These are phyloP conservation scores for Paraconiothyrium sp. DNA, from an alignment of 2,329 filamentous ascomycete genomes.

Conservation along the genomic window DNA sequence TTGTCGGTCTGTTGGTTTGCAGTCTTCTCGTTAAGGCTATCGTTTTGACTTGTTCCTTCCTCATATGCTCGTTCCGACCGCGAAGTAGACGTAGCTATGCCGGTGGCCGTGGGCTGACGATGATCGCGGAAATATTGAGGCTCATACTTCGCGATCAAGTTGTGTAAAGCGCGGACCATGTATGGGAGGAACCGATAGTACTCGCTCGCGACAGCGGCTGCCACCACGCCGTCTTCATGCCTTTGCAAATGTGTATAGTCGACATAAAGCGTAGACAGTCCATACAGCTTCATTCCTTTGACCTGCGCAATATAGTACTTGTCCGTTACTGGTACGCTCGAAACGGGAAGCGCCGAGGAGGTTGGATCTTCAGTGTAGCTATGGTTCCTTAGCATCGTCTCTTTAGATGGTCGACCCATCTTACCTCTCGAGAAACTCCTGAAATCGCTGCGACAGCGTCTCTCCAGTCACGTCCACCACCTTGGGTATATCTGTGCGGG, in stretches of 20 bases:
- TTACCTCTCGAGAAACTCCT: slow-evolving; percentile 81
- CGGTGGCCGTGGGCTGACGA: slow-evolving; percentile 79
- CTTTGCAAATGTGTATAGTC: slow-evolving; percentile 85
- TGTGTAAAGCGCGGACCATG: slow-evolving; percentile 86
- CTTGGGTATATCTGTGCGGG: slow-evolving; percentile 69
- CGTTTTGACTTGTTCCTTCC: slow-evolving; percentile 67
- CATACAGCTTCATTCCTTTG: slow-evolving; percentile 75
- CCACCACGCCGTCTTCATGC: slow-evolving; percentile 80
- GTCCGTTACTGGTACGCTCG: slow-evolving; percentile 77
- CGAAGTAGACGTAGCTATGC: slow-evolving; percentile 75
- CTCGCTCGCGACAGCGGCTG: slow-evolving; percentile 84
- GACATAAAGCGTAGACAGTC: slow-evolving; percentile 85
- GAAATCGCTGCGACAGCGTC: slow-evolving; percentile 78
- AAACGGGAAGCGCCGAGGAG: slow-evolving; percentile 70
- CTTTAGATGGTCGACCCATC: neutral
- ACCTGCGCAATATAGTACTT: slow-evolving; percentile 89
- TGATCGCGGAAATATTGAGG: slow-evolving; percentile 94
- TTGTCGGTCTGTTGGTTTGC: slow-evolving; percentile 96
- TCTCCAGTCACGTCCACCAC: slow-evolving; percentile 81
- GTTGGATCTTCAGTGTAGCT: slow-evolving; percentile 75
- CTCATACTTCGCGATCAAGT: slow-evolving; percentile 93
- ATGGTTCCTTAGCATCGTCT: slow-evolving; percentile 20
- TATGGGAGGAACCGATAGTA: slow-evolving; percentile 97
- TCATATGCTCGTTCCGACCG: slow-evolving; percentile 45
- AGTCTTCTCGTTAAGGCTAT: slow-evolving; percentile 73